phyloP scores from a whole-genome alignment of 805 yeast species.

The Barnettozyma populi region DNA sequence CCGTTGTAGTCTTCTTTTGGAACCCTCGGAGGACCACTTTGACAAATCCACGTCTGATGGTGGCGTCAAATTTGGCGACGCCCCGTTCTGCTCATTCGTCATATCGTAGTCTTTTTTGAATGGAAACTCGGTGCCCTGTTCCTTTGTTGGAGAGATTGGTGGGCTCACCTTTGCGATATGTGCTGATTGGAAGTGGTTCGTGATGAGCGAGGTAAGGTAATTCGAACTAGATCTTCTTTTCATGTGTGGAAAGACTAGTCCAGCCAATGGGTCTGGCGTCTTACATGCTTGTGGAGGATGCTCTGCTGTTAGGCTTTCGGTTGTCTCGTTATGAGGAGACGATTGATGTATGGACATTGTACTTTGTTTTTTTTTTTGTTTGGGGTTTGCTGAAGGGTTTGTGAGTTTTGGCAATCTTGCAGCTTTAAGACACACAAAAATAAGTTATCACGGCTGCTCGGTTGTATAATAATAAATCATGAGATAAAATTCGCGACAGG shows the following conservation, averaged over 20 bases:
- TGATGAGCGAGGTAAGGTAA: conserved; percentile 3
- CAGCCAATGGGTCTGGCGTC: conserved; percentile 5
- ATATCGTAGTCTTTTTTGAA: conserved; percentile 4
- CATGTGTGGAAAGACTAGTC: not conserved
- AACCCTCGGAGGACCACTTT: conserved; percentile 11
- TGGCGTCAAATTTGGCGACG: not conserved
- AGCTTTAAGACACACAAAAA: not conserved
- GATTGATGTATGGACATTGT: not conserved
- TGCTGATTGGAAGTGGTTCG: conserved; percentile 1
- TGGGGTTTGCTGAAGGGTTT: not conserved
- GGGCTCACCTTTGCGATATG: conserved; percentile 5
- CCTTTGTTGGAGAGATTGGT: not conserved
- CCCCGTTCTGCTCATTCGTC: not conserved
- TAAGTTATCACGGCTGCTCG: not conserved
- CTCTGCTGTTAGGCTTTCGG: not conserved
- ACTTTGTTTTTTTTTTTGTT: not conserved
- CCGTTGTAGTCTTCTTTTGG: conserved; percentile 12
- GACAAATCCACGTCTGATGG: conserved; percentile 1
- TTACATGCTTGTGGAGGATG: conserved; percentile 13
- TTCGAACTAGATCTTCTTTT: conserved; percentile 9
- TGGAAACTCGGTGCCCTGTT: not conserved
- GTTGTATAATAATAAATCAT: not conserved
- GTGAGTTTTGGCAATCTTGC: not conserved
- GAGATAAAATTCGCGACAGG: not conserved
- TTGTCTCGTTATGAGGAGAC: not conserved